Evolutionary conservation across 2,329 filamentous ascomycete genomes (phyloP).

Genomic region (Aureobasidium sp.): DNA sequence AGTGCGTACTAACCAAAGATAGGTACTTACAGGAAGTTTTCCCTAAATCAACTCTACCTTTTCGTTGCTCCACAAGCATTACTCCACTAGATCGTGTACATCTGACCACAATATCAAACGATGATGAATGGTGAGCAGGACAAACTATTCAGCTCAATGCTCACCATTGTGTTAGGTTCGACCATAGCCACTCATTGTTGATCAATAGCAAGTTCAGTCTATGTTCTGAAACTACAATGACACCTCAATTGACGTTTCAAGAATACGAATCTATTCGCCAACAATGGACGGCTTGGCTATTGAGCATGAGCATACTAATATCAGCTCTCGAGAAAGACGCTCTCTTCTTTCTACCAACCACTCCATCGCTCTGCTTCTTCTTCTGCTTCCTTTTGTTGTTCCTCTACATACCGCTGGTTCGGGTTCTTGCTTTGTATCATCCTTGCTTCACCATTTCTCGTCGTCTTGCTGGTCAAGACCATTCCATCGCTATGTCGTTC

Average conservation of each 20-base stretch:
- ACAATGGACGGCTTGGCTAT: background rate
- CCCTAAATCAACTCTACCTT: too few relatives aligned
- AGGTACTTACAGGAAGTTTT: background rate
- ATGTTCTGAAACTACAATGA: background rate
- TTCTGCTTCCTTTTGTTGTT: background rate
- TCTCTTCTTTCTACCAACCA: background rate
- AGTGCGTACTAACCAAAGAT: background rate
- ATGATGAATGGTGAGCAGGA: background rate
- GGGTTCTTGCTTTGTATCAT: background rate
- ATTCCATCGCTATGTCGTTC: background rate
- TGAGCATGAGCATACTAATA: background rate
- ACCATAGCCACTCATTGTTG: background rate
- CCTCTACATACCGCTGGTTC: background rate
- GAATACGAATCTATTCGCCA: background rate
- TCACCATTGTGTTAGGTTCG: background rate
- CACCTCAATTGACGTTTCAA: background rate
- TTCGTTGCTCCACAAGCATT: background rate
- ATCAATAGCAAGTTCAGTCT: background rate
- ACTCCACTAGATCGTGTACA: background rate
- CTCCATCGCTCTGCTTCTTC: background rate
- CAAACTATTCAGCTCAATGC: background rate
- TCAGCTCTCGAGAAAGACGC: background rate
- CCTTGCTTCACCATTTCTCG: background rate
- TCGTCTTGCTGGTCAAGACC: slow-evolving; percentile 9
- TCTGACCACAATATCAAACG: background rate